These are phyloP conservation scores for Fusarium agapanthi DNA, from an alignment of 2,329 filamentous ascomycete species.

Conservation along the genomic window DNA sequence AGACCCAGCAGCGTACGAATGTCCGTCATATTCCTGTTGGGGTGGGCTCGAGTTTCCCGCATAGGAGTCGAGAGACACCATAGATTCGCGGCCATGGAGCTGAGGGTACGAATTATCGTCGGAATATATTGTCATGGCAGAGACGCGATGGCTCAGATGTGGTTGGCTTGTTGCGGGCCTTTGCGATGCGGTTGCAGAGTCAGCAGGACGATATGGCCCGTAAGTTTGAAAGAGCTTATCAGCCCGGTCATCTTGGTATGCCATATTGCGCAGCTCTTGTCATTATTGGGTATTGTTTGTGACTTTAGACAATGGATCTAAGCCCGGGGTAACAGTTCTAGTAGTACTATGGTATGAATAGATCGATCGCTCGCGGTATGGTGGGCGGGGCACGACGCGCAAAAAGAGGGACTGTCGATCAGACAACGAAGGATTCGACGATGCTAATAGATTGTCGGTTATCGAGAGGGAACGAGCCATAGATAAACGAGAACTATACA, in stretches of 20 bases:
- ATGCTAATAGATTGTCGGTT: background rate
- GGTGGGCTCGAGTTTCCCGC: constrained; percentile 30
- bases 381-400: constrained; percentile 21
- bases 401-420: constrained; percentile 3
- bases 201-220: constrained; percentile 25
- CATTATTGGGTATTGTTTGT: constrained; percentile 32
- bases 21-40: constrained; percentile 25
- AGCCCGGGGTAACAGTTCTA: background rate
- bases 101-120: constrained; percentile 42
- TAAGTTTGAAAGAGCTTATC: constrained; percentile 41
- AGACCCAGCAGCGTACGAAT: constrained; percentile 32
- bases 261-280: constrained; percentile 39
- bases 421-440: background rate
- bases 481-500: background rate
- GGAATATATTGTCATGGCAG: constrained; percentile 47
- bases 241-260: constrained; percentile 44
- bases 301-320: background rate
- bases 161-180: constrained; percentile 16
- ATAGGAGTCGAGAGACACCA: constrained; percentile 52
- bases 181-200: constrained; percentile 4
- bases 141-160: constrained; percentile 45
- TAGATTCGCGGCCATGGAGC: constrained; percentile 49
- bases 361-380: background rate
- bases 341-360: background rate
- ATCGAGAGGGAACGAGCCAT: constrained; percentile 1